These are phyloP conservation scores for Clonostachys rosea DNA, from an alignment of 2,329 filamentous ascomycete species.

Conservation along the genomic window DNA sequence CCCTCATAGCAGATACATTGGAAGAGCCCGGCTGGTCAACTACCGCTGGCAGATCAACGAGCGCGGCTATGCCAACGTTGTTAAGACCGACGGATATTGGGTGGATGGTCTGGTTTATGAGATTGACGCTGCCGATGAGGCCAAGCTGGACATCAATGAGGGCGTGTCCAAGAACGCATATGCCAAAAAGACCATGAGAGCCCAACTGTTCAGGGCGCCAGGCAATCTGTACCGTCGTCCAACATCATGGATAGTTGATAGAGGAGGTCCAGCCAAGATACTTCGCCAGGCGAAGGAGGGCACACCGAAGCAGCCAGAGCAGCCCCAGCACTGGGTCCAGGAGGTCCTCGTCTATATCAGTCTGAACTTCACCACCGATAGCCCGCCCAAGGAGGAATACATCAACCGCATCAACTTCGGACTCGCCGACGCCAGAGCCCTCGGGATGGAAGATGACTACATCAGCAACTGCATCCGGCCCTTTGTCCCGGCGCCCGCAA, in stretches of 20 bases:
- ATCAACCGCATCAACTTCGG: constrained; percentile 30
- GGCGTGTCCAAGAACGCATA: constrained; percentile 33
- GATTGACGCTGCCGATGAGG: constrained; percentile 28
- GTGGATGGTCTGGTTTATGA: constrained; percentile 36
- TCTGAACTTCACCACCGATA: constrained; percentile 20
- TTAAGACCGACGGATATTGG: constrained; percentile 21
- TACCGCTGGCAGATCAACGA: constrained; percentile 42
- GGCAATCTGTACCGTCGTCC: constrained; percentile 26
- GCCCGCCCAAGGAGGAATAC: constrained; percentile 30
- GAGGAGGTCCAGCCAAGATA: constrained; percentile 23
- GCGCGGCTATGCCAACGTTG: constrained; percentile 38
- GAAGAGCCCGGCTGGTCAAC: constrained; percentile 27
- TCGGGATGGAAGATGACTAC: constrained; percentile 27
- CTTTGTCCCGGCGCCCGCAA: constrained; percentile 16
- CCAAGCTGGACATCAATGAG: constrained; percentile 30
- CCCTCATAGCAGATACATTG: constrained; percentile 31
- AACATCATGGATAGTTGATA: constrained; percentile 28
- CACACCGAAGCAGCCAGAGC: constrained; percentile 7
- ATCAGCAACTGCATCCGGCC: constrained; percentile 28
- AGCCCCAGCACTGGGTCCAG: constrained; percentile 14
- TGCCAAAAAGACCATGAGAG: constrained; percentile 22
- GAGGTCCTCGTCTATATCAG: constrained; percentile 35
- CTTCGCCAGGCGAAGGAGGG: constrained; percentile 10
- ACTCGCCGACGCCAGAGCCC: constrained; percentile 23
- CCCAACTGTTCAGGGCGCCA: constrained; percentile 23